Percentiles rank a stretch among this genome's conserved stretches.
Conservation (phyloP, 495 filamentous ascomycete genomes). For the Penicillium pancosmium region DNA sequence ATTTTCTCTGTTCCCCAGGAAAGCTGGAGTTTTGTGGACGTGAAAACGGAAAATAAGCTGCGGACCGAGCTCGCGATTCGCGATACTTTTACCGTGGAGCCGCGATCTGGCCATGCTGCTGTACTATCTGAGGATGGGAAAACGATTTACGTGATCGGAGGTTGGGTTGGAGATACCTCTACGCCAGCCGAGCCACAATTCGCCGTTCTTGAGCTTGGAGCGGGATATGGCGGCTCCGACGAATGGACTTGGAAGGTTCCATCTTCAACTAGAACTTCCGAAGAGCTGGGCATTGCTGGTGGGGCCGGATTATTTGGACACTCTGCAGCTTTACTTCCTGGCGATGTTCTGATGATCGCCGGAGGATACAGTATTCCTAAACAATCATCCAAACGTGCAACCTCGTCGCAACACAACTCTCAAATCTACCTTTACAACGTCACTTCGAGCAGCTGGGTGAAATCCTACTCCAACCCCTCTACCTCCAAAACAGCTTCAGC, state of each 20-base stretch:
- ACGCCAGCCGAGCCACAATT: conserved; percentile 80
- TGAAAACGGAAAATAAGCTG: conserved; percentile 47
- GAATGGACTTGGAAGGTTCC: conserved; percentile 79
- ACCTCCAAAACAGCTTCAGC: conserved; percentile 1
- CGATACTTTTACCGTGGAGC: conserved; percentile 56
- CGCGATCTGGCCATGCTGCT: conserved; percentile 84
- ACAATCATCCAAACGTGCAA: conserved; percentile 44
- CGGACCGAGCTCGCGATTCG: conserved; percentile 54
- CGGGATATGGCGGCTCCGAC: conserved; percentile 65
- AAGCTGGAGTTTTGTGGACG: conserved; percentile 78
- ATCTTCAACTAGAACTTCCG: conserved; percentile 37
- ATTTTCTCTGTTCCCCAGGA: conserved; percentile 84
- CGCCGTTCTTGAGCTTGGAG: conserved; percentile 70
- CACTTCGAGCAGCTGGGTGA: conserved; percentile 70
- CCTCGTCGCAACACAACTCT: conserved; percentile 39
- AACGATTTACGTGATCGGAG: conserved; percentile 76
- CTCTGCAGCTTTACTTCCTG: conserved; percentile 79
- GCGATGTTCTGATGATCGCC: conserved; percentile 85
- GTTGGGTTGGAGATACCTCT: conserved; percentile 83
- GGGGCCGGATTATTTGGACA: conserved; percentile 79
- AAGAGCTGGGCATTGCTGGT: conserved; percentile 41
- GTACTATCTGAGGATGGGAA: conserved; percentile 76
- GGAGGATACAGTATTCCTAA: conserved; percentile 75
- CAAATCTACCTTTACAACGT: conserved; percentile 75
- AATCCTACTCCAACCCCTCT: conserved; percentile 65